Percentiles rank a stretch among this genome's conserved stretches.
These are phyloP conservation scores for Ogataea glucozyma DNA, from an alignment of 805 yeast genomes.

Conservation along the genomic window DNA sequence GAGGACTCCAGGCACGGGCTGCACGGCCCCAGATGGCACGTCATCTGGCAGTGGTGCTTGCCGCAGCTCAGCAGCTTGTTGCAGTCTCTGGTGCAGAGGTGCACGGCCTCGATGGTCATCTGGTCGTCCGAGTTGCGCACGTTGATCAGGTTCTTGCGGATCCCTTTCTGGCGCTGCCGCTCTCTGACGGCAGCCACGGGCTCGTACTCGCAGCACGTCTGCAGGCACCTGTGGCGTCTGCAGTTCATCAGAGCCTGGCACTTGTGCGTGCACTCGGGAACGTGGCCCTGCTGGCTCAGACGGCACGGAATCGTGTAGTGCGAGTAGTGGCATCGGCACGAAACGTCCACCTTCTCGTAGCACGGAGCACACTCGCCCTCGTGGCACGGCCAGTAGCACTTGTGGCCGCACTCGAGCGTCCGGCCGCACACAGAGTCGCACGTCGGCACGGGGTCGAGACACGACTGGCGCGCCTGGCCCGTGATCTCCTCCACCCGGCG, in stretches of 20 bases:
- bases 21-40: slow-evolving; percentile 81
- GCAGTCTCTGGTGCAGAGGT: slow-evolving; percentile 70
- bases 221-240: slow-evolving; percentile 74
- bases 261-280: slow-evolving; percentile 65
- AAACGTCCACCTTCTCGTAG: slow-evolving; percentile 46
- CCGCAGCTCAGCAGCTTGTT: slow-evolving; percentile 64
- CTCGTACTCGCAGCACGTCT: slow-evolving; percentile 70
- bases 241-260: slow-evolving; percentile 78
- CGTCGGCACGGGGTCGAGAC: slow-evolving; percentile 79
- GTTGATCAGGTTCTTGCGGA: slow-evolving; percentile 44
- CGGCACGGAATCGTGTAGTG: slow-evolving; percentile 64
- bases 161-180: slow-evolving; percentile 48
- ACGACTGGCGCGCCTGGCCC: slow-evolving; percentile 46
- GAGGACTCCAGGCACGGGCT: slow-evolving; percentile 78
- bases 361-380: slow-evolving; percentile 75
- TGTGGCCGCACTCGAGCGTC: slow-evolving; percentile 67
- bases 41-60: slow-evolving; percentile 61
- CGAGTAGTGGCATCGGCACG: slow-evolving; percentile 64
- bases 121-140: slow-evolving; percentile 47
- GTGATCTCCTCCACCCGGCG: slow-evolving; percentile 43
- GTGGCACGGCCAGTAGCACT: slow-evolving; percentile 72
- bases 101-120: slow-evolving; percentile 67
- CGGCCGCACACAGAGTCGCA: slow-evolving; percentile 70
- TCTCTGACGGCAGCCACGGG: slow-evolving; percentile 57
- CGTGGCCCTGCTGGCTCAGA: slow-evolving; percentile 48